Percentiles rank a stretch among this genome's conserved stretches.
Evolutionary conservation across 2,329 filamentous ascomycete species (phyloP).

Genomic region (Aureobasidium sp.): DNA sequence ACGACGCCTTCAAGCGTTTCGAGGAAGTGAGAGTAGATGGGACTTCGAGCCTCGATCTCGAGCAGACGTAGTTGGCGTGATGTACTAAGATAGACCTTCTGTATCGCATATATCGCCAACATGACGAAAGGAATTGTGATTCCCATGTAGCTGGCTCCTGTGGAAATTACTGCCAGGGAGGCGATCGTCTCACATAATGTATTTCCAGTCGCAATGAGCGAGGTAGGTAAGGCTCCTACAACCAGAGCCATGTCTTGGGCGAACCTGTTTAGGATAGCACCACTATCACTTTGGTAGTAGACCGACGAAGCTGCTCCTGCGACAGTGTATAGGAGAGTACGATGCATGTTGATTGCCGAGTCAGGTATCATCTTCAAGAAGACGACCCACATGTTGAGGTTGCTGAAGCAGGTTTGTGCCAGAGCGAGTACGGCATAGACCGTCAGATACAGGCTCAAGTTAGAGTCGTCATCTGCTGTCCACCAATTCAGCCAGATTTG

Average conservation of each 20-base stretch:
- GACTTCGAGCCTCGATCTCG: constrained; percentile 43
- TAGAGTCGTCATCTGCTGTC: constrained; percentile 27
- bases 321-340: constrained; percentile 20
- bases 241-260: neutral
- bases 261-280: constrained; percentile 29
- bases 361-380: constrained; percentile 6
- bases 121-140: constrained; percentile 32
- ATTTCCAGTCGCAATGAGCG: constrained; percentile 24
- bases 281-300: constrained; percentile 33
- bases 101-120: neutral
- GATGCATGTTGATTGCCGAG: constrained; percentile 20
- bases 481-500: neutral
- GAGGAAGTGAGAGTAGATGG: constrained; percentile 43
- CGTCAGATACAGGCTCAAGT: constrained; percentile 16
- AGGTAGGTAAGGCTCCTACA: constrained; percentile 30
- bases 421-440: neutral
- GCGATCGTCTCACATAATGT: constrained; percentile 17
- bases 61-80: constrained; percentile 42
- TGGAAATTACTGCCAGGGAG: neutral
- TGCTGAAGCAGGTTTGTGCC: neutral
- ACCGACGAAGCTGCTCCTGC: constrained; percentile 24
- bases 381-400: neutral
- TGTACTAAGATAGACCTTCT: constrained; percentile 36
- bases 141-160: constrained; percentile 30
- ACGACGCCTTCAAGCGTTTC: constrained; percentile 41